Percentiles rank a stretch among this genome's conserved stretches.
phyloP scores from a whole-genome alignment of 768 basidiomycete species.

The Thelephora ganbajun region DNA sequence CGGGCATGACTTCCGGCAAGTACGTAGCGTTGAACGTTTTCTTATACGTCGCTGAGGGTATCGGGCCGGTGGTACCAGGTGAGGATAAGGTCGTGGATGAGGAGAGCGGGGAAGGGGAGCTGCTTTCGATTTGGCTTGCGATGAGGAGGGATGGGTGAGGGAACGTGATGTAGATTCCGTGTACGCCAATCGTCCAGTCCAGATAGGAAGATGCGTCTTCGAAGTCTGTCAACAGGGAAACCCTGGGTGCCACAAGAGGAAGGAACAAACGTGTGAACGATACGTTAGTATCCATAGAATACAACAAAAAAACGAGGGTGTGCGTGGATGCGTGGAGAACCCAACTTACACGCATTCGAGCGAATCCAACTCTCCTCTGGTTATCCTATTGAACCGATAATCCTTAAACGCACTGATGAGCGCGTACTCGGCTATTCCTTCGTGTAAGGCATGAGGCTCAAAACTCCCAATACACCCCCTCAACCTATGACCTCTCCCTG shows the following conservation, averaged over 20 bases:
- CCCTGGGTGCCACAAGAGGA: constrained; percentile 32
- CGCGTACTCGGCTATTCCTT: constrained; percentile 83
- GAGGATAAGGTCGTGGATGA: constrained; percentile 32
- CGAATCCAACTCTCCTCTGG: constrained; percentile 55
- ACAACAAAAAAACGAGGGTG: too few species aligned
- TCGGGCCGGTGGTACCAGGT: background rate
- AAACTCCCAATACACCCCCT: constrained; percentile 96
- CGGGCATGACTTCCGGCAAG: constrained; percentile 82
- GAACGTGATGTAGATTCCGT: constrained; percentile 87
- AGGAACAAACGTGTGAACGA: too few species aligned
- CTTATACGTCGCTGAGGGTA: constrained; percentile 13
- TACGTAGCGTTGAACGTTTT: constrained; percentile 76
- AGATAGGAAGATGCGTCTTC: constrained; percentile 74
- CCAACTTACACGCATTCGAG: constrained; percentile 77
- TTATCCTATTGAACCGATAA: constrained; percentile 71
- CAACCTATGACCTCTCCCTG: constrained; percentile 47
- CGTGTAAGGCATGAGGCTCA: constrained; percentile 52
- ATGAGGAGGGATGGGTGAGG: constrained; percentile 57
- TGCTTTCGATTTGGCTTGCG: constrained; percentile 33
- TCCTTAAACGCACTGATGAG: constrained; percentile 86
- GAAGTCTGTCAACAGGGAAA: constrained; percentile 90
- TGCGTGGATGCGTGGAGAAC: too few species aligned
- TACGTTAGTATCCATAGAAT: too few species aligned
- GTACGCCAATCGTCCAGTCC: constrained; percentile 86
- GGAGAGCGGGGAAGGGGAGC: constrained; percentile 57